Percentiles rank a stretch among this genome's conserved stretches.
phyloP scores from a whole-genome alignment of 306 rosid genomes.

The Cyclanthera cordifolia region DNA sequence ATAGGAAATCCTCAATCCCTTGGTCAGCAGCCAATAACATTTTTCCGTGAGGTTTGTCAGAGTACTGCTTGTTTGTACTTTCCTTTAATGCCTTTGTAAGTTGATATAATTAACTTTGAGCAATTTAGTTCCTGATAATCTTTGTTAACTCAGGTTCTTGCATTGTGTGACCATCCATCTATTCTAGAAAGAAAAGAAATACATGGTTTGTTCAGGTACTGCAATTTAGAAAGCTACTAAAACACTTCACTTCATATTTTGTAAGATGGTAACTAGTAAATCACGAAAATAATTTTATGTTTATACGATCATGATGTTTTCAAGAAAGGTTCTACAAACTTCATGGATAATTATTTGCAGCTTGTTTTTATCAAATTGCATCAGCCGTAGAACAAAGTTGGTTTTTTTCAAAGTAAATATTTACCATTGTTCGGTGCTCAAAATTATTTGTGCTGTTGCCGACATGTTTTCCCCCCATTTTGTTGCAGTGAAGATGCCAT shows the following conservation, averaged over 20 bases:
- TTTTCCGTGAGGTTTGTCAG: slow-evolving; percentile 83
- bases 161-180: slow-evolving; percentile 75
- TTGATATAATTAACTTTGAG: too few species aligned
- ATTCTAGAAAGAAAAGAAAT: slow-evolving; percentile 70
- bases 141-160: slow-evolving; percentile 50
- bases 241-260: too few species aligned
- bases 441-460: not conserved
- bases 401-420: not conserved
- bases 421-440: not conserved
- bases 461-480: slow-evolving; percentile 5
- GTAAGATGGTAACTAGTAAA: not conserved
- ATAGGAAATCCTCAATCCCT: slow-evolving; percentile 98
- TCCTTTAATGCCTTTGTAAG: slow-evolving; percentile 8
- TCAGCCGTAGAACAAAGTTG: not conserved
- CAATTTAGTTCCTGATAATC: slow-evolving; percentile 15
- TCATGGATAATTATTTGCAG: not conserved
- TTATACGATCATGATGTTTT: not conserved
- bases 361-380: not conserved
- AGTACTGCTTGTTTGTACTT: slow-evolving; percentile 6
- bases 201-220: slow-evolving; percentile 84
- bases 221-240: not conserved
- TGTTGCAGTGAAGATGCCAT: slow-evolving; percentile 59
- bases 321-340: not conserved
- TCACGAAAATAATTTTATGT: not conserved
- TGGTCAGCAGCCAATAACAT: slow-evolving; percentile 76